Percentiles rank a stretch among this genome's conserved stretches.
Evolutionary conservation across 1,284 basidiomycete genomes (phyloP).

Genomic region (Sporisorium scitamineum): DNA sequence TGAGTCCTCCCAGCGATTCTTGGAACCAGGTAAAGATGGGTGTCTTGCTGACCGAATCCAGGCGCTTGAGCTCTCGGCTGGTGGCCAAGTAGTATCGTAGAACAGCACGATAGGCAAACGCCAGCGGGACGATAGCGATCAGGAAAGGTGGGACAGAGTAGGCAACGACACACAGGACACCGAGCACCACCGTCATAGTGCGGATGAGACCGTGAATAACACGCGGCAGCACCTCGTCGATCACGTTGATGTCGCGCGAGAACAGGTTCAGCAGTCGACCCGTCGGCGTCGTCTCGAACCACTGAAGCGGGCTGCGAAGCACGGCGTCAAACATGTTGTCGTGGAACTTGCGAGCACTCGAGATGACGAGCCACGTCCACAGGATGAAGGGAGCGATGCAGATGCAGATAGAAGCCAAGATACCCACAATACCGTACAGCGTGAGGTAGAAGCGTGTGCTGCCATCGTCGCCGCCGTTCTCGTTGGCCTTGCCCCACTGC

Average conservation of each 20-base stretch:
- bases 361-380: constrained; percentile 63
- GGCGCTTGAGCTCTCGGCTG: constrained; percentile 88
- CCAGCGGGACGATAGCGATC: constrained; percentile 71
- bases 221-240: constrained; percentile 74
- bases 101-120: constrained; percentile 60
- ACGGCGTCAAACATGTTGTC: constrained; percentile 64
- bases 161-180: constrained; percentile 78
- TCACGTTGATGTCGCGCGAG: constrained; percentile 90
- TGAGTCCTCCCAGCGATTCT: constrained; percentile 84
- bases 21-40: constrained; percentile 84
- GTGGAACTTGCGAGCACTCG: constrained; percentile 62
- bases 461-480: constrained; percentile 33
- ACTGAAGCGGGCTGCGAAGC: constrained; percentile 64
- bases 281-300: constrained; percentile 66
- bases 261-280: constrained; percentile 85
- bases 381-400: constrained; percentile 66
- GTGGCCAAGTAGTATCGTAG: constrained; percentile 84
- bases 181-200: constrained; percentile 72
- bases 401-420: constrained; percentile 56
- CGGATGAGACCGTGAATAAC: constrained; percentile 64
- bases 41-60: constrained; percentile 88
- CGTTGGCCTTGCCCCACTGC: constrained; percentile 65
- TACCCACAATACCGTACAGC: constrained; percentile 63
- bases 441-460: constrained; percentile 61
- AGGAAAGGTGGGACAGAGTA: constrained; percentile 82